Percentiles rank a stretch among this genome's conserved stretches.
These are phyloP conservation scores for Amaranthus cruentus DNA, from an alignment of 148 eudicot genomes.

Conservation along the genomic window DNA sequence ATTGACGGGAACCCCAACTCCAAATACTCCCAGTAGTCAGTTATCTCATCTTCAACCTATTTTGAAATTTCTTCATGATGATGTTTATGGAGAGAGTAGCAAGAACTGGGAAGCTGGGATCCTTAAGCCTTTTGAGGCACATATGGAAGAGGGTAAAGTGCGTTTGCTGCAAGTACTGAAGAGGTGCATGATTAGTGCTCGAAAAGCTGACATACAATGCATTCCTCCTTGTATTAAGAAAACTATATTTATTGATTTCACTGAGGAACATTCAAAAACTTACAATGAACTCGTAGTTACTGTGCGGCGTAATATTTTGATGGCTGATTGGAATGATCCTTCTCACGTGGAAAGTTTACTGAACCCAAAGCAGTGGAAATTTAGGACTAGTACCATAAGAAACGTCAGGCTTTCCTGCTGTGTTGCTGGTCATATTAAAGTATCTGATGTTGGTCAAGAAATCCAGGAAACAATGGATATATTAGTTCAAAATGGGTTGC, in stretches of 20 bases:
- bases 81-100: slow-evolving; percentile 70
- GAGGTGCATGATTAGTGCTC: slow-evolving; percentile 97
- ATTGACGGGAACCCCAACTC: slow-evolving; percentile 94
- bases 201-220: slow-evolving; percentile 70
- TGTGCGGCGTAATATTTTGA: slow-evolving; percentile 77
- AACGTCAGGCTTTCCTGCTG: slow-evolving; percentile 93
- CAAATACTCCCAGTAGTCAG: slow-evolving; percentile 89
- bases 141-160: slow-evolving; percentile 82
- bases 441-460: slow-evolving; percentile 76
- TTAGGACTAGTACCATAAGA: slow-evolving; percentile 56
- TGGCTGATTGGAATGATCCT: slow-evolving; percentile 99
- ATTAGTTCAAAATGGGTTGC: slow-evolving; percentile 63
- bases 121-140: slow-evolving; percentile 83
- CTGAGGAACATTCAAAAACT: slow-evolving; percentile 75
- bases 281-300: slow-evolving; percentile 92
- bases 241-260: slow-evolving; percentile 57
- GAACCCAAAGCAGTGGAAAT: slow-evolving; percentile 92
- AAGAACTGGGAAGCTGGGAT: slow-evolving; percentile 86
- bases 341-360: slow-evolving; percentile 94
- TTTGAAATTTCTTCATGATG: slow-evolving; percentile 86
- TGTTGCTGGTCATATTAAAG: slow-evolving; percentile 91
- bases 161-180: slow-evolving; percentile 71
- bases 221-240: slow-evolving; percentile 90
- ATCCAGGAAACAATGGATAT: slow-evolving; percentile 96
- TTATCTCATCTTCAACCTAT: slow-evolving; percentile 80